Conservation (phyloP, 2,329 filamentous ascomycete species). For the Cladosporium colombiae region DNA sequence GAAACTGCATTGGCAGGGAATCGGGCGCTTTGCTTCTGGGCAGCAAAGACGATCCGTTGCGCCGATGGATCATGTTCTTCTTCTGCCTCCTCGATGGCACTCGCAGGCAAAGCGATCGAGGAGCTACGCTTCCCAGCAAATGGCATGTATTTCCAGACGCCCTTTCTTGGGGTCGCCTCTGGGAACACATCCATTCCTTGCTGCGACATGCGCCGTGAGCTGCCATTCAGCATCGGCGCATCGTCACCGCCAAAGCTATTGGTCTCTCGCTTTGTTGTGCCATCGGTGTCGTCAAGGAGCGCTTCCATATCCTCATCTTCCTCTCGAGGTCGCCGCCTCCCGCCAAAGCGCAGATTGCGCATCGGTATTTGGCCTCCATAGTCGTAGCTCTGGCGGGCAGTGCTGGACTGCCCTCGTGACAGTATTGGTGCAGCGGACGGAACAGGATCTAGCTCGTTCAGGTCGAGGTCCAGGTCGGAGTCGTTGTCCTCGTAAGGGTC, state of each 20-base stretch:
- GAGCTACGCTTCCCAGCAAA: slow-evolving; percentile 26
- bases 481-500: slow-evolving; percentile 60
- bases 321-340: slow-evolving; percentile 45
- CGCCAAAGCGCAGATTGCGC: slow-evolving; percentile 58
- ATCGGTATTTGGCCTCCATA: slow-evolving; percentile 65
- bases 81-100: slow-evolving; percentile 41
- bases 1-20: slow-evolving; percentile 92
- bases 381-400: slow-evolving; percentile 36
- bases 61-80: slow-evolving; percentile 61
- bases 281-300: slow-evolving; percentile 59
- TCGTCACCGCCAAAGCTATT: slow-evolving; percentile 54
- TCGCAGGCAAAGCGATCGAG: slow-evolving; percentile 31
- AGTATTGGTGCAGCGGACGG: slow-evolving; percentile 30
- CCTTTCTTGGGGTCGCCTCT: slow-evolving; percentile 37
- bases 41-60: slow-evolving; percentile 74
- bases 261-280: background rate
- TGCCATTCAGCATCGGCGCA: slow-evolving; percentile 63
- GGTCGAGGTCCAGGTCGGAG: slow-evolving; percentile 74
- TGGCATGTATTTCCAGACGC: slow-evolving; percentile 31
- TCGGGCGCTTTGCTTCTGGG: slow-evolving; percentile 68
- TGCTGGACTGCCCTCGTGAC: slow-evolving; percentile 31
- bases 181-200: slow-evolving; percentile 25
- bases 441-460: slow-evolving; percentile 73
- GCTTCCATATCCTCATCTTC: slow-evolving; percentile 64
- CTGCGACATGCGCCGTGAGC: slow-evolving; percentile 22